These are phyloP conservation scores for Chenopodium formosanum DNA, from an alignment of 148 eudicot genomes.

Conservation along the genomic window DNA sequence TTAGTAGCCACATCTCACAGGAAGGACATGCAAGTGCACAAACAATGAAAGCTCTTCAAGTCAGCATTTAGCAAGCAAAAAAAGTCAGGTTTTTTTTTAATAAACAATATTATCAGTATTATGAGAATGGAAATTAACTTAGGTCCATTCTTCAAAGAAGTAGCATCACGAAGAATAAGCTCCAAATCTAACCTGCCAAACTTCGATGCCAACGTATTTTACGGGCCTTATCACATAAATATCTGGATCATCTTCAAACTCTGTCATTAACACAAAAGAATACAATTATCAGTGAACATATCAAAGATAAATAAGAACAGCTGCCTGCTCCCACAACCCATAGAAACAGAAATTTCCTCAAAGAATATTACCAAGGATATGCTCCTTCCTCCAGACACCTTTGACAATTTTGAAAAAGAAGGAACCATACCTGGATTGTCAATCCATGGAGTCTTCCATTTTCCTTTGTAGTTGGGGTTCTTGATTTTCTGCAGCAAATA, in stretches of 20 bases:
- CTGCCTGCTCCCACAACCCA: not conserved
- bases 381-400: not conserved
- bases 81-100: not conserved
- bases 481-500: conserved; percentile 63
- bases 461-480: conserved; percentile 92
- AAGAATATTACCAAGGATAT: not conserved
- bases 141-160: not conserved
- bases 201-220: conserved; percentile 90
- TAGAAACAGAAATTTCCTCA: not conserved
- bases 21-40: not conserved
- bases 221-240: conserved; percentile 88
- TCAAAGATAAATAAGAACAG: not conserved
- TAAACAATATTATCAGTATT: not conserved
- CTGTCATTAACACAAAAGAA: conserved; percentile 33
- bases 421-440: conserved; percentile 77
- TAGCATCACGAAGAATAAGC: not conserved
- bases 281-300: conserved; percentile 3
- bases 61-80: not conserved
- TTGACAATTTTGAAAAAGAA: not conserved
- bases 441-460: conserved; percentile 96
- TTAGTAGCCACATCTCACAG: not conserved
- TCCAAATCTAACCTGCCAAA: conserved; percentile 75
- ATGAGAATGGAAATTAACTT: not conserved
- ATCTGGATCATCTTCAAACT: conserved; percentile 97
- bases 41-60: not conserved